Percentiles rank a stretch among this genome's conserved stretches.
Conservation (phyloP, 1,139 yeast genomes). For the Diutina ranongensis region DNA sequence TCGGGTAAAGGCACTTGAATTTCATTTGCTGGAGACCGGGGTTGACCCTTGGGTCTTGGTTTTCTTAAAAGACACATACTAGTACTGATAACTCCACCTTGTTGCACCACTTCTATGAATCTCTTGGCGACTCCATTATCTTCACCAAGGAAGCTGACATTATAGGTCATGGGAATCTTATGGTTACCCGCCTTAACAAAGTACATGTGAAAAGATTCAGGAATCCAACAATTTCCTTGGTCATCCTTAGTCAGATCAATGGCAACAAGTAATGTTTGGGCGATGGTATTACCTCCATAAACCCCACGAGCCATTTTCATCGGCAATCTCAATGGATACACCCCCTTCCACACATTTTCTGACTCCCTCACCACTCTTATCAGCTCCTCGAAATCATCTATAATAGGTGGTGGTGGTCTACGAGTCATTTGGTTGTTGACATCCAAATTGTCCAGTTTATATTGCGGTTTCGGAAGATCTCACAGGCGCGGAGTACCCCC, state of each 20-base stretch:
- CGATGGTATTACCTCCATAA: slow-evolving; percentile 71
- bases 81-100: slow-evolving; percentile 18
- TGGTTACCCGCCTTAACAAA: slow-evolving; percentile 39
- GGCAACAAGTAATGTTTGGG: slow-evolving; percentile 62
- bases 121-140: slow-evolving; percentile 17
- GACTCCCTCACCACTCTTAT: slow-evolving; percentile 22
- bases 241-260: slow-evolving; percentile 25
- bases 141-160: slow-evolving; percentile 42
- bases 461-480: too few relatives aligned
- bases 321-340: slow-evolving; percentile 27
- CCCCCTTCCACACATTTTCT: slow-evolving; percentile 23
- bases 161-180: slow-evolving; percentile 38
- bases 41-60: slow-evolving; percentile 10
- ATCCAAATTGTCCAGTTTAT: too few relatives aligned
- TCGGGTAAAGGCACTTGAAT: slow-evolving; percentile 14
- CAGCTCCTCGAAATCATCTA: slow-evolving; percentile 27
- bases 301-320: slow-evolving; percentile 53
- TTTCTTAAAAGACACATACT: slow-evolving; percentile 21
- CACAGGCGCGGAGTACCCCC: not conserved
- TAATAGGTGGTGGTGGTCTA: not conserved
- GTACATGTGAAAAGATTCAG: slow-evolving; percentile 29
- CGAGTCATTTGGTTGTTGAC: too few relatives aligned
- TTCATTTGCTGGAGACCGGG: slow-evolving; percentile 8
- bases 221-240: slow-evolving; percentile 14
- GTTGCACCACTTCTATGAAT: slow-evolving; percentile 20